Conservation (phyloP, 2,329 filamentous ascomycete genomes). For the Pleurostoma richardsiae region DNA sequence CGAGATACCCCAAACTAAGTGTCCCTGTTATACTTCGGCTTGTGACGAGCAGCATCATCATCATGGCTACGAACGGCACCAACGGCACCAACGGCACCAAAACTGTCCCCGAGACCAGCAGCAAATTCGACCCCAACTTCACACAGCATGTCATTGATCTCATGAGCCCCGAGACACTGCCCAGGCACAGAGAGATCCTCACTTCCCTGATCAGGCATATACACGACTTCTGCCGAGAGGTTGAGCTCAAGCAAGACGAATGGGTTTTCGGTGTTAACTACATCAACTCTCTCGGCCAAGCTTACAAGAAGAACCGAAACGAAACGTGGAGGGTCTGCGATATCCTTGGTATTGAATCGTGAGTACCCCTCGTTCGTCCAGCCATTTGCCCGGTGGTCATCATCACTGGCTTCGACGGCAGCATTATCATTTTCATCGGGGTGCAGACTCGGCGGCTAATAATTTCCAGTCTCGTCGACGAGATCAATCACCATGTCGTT, state of each 20-base stretch:
- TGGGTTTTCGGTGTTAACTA: conserved; percentile 54
- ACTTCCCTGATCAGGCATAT: conserved; percentile 51
- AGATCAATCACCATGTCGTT: conserved; percentile 56
- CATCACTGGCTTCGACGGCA: too few species aligned
- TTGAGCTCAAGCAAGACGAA: conserved; percentile 57
- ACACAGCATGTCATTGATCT: conserved; percentile 55
- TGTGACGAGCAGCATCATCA: background rate
- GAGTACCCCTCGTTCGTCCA: conserved; percentile 4
- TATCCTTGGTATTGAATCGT: conserved; percentile 55
- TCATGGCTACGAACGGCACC: conserved; percentile 1
- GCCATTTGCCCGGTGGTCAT: too few species aligned
- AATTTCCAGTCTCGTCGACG: conserved; percentile 43
- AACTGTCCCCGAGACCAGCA: conserved; percentile 1
- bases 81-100: conserved; percentile 3
- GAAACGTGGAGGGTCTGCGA: conserved; percentile 60
- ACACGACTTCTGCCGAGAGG: conserved; percentile 60
- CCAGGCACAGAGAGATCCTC: conserved; percentile 50
- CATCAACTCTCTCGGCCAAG: conserved; percentile 57
- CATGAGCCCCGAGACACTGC: conserved; percentile 53
- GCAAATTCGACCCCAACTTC: conserved; percentile 32
- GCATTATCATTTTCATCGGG: background rate
- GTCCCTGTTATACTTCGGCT: background rate
- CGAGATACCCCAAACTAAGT: background rate
- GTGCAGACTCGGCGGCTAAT: background rate
- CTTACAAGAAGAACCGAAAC: conserved; percentile 52